Base-by-base conservation (phyloP, 768 basidiomycete genomes). In the Pleurotus giganteus region DNA sequence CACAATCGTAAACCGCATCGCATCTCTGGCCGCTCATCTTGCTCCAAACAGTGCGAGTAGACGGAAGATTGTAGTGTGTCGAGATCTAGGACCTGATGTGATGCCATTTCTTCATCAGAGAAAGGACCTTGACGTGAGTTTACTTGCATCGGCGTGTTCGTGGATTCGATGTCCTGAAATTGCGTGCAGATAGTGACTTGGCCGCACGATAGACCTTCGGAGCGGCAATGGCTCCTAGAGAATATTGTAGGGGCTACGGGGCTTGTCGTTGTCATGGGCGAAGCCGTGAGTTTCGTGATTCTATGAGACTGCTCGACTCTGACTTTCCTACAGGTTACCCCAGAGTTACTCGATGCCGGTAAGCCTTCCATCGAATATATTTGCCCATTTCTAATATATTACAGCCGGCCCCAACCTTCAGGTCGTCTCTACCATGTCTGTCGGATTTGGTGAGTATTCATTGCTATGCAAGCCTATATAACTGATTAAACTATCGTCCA, bases 401-500 rank as follows among this genome's bases (percentile, higher is more conserved):
- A 42, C 2, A 88, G 92, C 92, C 58, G 93, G 94, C 3, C 74
- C 87, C 0, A 74, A 67, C 46, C 76, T 99, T 7, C 82, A 81
- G 41, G 86, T 91, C n/a, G 81, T 97, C 2, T 96, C 94, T 1
- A 55, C 42, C 17, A 90, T 96, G 85, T 93, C 91, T 15, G 92
- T 94, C 17, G 93, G 92, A 43, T 90, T 87, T 64, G 90, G 91
- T 90, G 56, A 54, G 79, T 59, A 17, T 37, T 19, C 37, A 46
- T 15, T 24, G 41, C 3, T 13, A 5, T 47, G 9, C 1, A 1
- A 12, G 15, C 23, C 29, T 11, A 15, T 36, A 31, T 55, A 28
- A 42, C 19, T 6, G 17, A 15, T 26, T 26, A 29, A 32, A 3
- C 39, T 24, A 29, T 27, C 4, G 19, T 47, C 13, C 24, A 95